phyloP scores from a whole-genome alignment of 495 filamentous ascomycete genomes.

The Aspergillus steynii region DNA sequence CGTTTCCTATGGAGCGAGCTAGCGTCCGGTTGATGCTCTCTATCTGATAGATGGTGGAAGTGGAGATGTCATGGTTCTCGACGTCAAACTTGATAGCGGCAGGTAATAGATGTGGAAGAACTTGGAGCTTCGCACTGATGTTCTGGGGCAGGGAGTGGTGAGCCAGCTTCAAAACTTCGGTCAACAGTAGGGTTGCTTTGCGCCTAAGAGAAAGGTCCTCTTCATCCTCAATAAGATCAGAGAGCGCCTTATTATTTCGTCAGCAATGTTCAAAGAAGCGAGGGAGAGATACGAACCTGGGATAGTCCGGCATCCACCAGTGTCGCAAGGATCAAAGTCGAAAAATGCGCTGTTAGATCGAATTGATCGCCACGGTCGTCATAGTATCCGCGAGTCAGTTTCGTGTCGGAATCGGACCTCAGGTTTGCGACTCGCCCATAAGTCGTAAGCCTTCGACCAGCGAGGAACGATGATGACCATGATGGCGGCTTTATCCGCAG shows the following conservation, averaged over 20 bases:
- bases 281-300: conserved; percentile 47
- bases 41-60: conserved; percentile 90
- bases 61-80: conserved; percentile 75
- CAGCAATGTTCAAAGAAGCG: conserved; percentile 6
- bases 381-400: conserved; percentile 37
- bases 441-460: conserved; percentile 87
- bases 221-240: conserved; percentile 66
- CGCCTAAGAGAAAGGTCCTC: conserved; percentile 74
- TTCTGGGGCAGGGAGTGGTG: conserved; percentile 77
- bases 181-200: conserved; percentile 86
- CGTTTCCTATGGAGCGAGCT: conserved; percentile 64
- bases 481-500: conserved; percentile 92
- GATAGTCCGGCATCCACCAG: conserved; percentile 82
- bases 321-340: conserved; percentile 81
- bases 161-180: conserved; percentile 85
- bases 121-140: conserved; percentile 78
- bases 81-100: conserved; percentile 69
- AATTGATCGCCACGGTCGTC: conserved; percentile 71
- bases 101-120: conserved; percentile 78
- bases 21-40: conserved; percentile 95
- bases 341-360: conserved; percentile 90
- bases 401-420: conserved; percentile 59
- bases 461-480: conserved; percentile 94
- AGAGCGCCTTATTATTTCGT: conserved; percentile 51
- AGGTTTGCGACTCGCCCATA: conserved; percentile 91